Evolutionary conservation across 2,329 filamentous ascomycete genomes (phyloP).

Genomic region (Botrytis cinerea): DNA sequence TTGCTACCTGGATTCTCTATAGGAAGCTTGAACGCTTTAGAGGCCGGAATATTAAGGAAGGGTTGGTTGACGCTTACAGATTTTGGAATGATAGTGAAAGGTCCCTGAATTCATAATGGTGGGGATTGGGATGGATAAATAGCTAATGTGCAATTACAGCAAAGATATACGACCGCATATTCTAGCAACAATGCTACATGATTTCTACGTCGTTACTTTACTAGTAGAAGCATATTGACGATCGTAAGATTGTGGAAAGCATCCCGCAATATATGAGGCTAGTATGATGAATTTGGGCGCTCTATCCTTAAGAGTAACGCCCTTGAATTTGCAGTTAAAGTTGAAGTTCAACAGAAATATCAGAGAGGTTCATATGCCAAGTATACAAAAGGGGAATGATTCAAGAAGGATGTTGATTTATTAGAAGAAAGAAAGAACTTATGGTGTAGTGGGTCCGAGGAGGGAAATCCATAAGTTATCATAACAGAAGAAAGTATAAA

Average conservation of each 20-base stretch:
- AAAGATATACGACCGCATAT: background rate
- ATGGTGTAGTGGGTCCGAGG: no score
- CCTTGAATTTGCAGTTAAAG: background rate
- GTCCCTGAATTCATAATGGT: background rate
- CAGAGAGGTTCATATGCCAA: rapidly evolving
- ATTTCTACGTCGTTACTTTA: background rate
- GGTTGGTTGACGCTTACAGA: background rate
- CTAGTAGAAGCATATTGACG: background rate
- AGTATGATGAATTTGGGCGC: background rate
- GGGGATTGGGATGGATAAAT: rapidly evolving
- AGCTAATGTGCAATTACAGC: background rate
- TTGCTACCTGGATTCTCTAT: background rate
- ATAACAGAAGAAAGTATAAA: background rate
- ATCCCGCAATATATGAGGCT: background rate
- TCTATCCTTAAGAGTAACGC: no score
- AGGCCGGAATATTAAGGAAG: background rate
- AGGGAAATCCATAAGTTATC: no score
- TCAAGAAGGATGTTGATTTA: background rate
- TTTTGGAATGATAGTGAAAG: background rate
- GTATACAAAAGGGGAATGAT: background rate
- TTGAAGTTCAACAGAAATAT: background rate
- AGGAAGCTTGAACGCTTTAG: background rate
- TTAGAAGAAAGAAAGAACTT: no score
- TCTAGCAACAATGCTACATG: background rate
- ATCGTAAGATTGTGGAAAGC: background rate